Percentiles rank a stretch among this genome's conserved stretches.
phyloP scores from a whole-genome alignment of 2,329 filamentous ascomycete species.

The Trichophyton mentagrophytes region DNA sequence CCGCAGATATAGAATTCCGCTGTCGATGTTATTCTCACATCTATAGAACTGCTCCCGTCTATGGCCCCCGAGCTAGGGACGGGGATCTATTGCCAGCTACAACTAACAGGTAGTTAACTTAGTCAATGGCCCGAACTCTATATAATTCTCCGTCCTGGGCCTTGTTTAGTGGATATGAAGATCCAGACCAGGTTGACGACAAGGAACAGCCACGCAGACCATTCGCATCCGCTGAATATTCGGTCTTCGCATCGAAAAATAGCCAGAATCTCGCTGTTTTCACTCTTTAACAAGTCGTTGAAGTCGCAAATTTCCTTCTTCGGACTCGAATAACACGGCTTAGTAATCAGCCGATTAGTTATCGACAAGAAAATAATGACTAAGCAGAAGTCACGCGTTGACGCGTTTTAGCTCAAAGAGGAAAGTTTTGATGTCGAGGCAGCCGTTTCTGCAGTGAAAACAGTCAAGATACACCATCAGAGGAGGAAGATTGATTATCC shows the following conservation, averaged over 20 bases:
- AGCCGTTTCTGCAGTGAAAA: background rate
- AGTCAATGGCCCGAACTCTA: background rate
- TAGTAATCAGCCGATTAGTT: background rate
- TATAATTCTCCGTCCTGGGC: background rate
- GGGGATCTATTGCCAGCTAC: too few relatives aligned
- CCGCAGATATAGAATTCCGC: too few relatives aligned
- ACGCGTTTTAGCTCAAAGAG: background rate
- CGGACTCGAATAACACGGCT: background rate
- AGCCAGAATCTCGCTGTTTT: background rate
- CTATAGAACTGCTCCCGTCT: too few relatives aligned
- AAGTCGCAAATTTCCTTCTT: background rate
- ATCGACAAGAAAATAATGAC: background rate
- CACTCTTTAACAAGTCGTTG: background rate
- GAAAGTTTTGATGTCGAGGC: background rate
- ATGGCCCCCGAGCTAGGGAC: background rate
- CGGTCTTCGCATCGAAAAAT: background rate
- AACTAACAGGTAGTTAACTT: background rate
- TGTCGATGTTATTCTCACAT: too few relatives aligned
- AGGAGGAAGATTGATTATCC: background rate
- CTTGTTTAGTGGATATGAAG: background rate
- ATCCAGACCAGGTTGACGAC: background rate
- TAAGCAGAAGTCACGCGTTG: background rate
- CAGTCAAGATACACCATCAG: background rate
- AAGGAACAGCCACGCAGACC: background rate
- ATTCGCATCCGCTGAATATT: background rate